Evolutionary conservation across 805 yeast genomes (phyloP).

Genomic region (Zygotorulaspora danielsina): DNA sequence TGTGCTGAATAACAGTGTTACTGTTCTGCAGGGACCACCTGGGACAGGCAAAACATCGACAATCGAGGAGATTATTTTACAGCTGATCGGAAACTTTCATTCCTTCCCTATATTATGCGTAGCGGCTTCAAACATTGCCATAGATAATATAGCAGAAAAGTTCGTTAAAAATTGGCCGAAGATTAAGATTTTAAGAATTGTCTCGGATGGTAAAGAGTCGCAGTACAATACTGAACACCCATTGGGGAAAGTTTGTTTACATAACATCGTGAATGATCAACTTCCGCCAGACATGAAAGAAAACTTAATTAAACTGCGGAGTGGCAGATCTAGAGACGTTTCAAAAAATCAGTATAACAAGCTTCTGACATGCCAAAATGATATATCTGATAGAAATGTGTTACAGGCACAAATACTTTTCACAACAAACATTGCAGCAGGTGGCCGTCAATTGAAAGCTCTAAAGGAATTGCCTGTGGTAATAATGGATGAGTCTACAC

Average conservation of each 20-base stretch:
- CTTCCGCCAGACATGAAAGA: constrained; percentile 45
- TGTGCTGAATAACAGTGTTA: constrained; percentile 47
- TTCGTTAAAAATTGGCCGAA: constrained; percentile 47
- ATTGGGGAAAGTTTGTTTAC: constrained; percentile 56
- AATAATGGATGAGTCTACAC: constrained; percentile 76
- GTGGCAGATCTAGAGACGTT: constrained; percentile 40
- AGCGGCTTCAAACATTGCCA: constrained; percentile 73
- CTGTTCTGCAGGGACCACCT: constrained; percentile 73
- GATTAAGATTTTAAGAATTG: constrained; percentile 51
- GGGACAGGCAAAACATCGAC: constrained; percentile 81
- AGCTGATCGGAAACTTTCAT: constrained; percentile 50
- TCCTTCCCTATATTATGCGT: constrained; percentile 65
- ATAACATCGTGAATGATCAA: constrained; percentile 51
- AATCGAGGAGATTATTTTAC: constrained; percentile 56
- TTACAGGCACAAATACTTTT: constrained; percentile 66
- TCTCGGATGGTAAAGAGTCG: constrained; percentile 55
- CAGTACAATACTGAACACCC: constrained; percentile 58
- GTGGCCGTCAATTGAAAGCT: constrained; percentile 57
- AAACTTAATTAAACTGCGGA: constrained; percentile 41
- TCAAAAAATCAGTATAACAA: constrained; percentile 49
- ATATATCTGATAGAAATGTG: constrained; percentile 46
- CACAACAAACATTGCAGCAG: constrained; percentile 70
- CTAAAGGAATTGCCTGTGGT: constrained; percentile 57
- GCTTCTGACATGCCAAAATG: constrained; percentile 41
- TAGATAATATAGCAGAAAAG: constrained; percentile 72